Conservation (phyloP, 2,329 filamentous ascomycete genomes). For the Neonectria magnoliae region DNA sequence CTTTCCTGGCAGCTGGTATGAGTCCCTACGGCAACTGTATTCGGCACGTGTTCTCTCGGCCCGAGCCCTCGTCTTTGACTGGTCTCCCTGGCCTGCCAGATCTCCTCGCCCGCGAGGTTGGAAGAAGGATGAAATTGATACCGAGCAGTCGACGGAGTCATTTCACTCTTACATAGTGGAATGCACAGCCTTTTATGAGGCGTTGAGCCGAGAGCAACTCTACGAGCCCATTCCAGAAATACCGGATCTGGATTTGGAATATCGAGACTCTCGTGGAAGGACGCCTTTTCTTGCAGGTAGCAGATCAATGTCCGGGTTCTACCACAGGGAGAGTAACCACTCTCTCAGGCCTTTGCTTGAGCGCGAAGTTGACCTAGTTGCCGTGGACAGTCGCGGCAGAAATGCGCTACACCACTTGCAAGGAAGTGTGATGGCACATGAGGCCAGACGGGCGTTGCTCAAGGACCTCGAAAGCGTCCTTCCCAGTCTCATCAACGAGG, state of each 20-base stretch:
- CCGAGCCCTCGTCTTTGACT: background rate
- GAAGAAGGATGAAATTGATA: background rate
- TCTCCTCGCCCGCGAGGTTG: slow-evolving; percentile 6
- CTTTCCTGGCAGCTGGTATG: slow-evolving; percentile 18
- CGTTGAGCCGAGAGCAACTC: slow-evolving; percentile 6
- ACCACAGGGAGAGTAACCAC: background rate
- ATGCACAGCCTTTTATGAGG: slow-evolving; percentile 20
- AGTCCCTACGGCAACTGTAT: slow-evolving; percentile 16
- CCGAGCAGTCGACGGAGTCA: background rate
- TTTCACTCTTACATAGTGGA: background rate
- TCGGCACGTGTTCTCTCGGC: background rate
- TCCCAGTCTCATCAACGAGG: slow-evolving; percentile 21
- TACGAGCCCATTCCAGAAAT: slow-evolving; percentile 24
- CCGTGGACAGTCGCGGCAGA: slow-evolving; percentile 20
- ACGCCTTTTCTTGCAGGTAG: slow-evolving; percentile 28
- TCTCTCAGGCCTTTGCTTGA: slow-evolving; percentile 14
- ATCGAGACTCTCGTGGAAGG: slow-evolving; percentile 17
- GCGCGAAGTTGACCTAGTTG: slow-evolving; percentile 26
- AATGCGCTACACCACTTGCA: slow-evolving; percentile 29
- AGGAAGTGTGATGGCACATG: background rate
- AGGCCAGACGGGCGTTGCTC: slow-evolving; percentile 5
- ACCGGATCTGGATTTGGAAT: slow-evolving; percentile 23
- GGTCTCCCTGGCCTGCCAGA: slow-evolving; percentile 5
- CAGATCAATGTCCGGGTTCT: too few relatives aligned
- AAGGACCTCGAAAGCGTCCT: slow-evolving; percentile 7